These are phyloP conservation scores for Lonicera japonica DNA, from an alignment of 129 eudicot species.

Conservation along the genomic window DNA sequence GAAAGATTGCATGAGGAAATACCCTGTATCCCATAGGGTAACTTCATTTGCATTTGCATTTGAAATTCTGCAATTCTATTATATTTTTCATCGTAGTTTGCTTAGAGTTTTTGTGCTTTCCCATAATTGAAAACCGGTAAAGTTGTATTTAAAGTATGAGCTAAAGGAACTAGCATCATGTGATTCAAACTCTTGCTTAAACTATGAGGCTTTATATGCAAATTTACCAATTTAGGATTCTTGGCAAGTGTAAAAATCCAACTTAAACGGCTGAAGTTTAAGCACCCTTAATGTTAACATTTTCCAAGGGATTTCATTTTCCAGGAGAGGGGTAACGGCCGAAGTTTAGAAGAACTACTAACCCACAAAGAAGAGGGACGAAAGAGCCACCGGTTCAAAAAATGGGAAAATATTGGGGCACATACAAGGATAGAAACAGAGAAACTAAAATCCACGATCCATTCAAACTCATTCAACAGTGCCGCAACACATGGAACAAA, in stretches of 20 bases:
- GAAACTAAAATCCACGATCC: slow-evolving; percentile 9
- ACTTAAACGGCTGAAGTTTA: no score
- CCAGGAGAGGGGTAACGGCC: slow-evolving; percentile 44
- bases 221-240: no score
- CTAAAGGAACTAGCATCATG: no score
- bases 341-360: slow-evolving; percentile 23
- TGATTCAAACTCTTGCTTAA: no score
- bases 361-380: slow-evolving; percentile 20
- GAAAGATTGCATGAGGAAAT: slow-evolving; percentile 55
- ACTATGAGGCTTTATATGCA: no score
- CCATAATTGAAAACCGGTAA: no score
- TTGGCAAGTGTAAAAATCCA: no score
- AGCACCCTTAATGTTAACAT: no score
- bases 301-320: not conserved
- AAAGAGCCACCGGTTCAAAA: slow-evolving; percentile 29
- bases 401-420: slow-evolving; percentile 12
- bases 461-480: slow-evolving; percentile 9
- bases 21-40: slow-evolving; percentile 61
- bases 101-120: no score
- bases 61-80: not conserved
- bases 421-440: slow-evolving; percentile 16
- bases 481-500: slow-evolving; percentile 8
- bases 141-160: no score
- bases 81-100: not conserved
- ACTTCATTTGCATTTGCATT: not conserved